Evolutionary conservation across 129 eudicot genomes (phyloP).

Genomic region (Artemisia argyi): DNA sequence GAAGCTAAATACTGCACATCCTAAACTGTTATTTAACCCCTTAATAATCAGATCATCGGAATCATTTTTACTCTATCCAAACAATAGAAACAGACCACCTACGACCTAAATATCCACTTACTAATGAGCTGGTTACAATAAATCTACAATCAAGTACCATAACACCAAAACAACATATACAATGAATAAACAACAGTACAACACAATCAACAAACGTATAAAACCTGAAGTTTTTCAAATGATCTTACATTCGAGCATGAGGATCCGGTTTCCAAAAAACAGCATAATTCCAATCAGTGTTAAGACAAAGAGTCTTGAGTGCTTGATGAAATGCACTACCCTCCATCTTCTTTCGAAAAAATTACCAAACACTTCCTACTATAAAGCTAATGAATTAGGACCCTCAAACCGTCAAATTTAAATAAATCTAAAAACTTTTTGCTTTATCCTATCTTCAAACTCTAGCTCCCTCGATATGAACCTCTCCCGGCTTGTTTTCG

Average conservation of each 20-base stretch:
- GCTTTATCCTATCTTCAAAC: constrained; percentile 19
- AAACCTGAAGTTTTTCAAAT: background rate
- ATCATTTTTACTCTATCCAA: too few relatives aligned
- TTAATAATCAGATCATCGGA: too few relatives aligned
- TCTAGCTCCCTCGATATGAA: constrained; percentile 59
- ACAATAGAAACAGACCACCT: too few relatives aligned
- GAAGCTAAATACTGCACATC: background rate
- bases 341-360: constrained; percentile 56
- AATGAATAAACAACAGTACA: constrained; percentile 15
- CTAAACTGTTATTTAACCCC: too few relatives aligned
- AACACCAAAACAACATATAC: constrained; percentile 5
- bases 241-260: constrained; percentile 73
- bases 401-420: constrained; percentile 16
- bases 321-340: constrained; percentile 70
- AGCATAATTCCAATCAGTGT: constrained; percentile 44
- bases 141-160: constrained; percentile 8
- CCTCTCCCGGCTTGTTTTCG: constrained; percentile 94
- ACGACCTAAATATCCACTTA: background rate
- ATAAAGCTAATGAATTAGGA: constrained; percentile 33
- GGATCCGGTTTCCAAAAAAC: constrained; percentile 49
- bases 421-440: constrained; percentile 23
- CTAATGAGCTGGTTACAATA: constrained; percentile 5
- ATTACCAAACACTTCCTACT: constrained; percentile 28
- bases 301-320: constrained; percentile 38
- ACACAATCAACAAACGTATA: background rate